Base-by-base conservation (phyloP, 1,284 basidiomycete species). In the Ganoderma lucidum region DNA sequence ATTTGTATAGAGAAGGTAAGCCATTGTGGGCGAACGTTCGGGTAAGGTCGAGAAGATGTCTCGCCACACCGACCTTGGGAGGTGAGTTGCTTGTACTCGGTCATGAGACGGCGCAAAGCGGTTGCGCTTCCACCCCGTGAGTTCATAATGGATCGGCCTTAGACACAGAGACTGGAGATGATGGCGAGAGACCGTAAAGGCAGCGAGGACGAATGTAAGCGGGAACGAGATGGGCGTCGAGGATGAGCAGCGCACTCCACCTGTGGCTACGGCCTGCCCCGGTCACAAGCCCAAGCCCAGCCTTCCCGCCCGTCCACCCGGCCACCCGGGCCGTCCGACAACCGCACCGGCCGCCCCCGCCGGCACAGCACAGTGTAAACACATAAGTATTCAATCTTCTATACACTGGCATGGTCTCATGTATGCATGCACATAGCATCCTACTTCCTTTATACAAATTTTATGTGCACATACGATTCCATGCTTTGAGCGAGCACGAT, bases 81-180 rank as follows among this genome's bases (percentile, higher is more conserved):
- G 0, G 88, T 96, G 75, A 98, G 88, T 75, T 96, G 95, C 78
- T 91, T 93, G 85, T 97, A 97, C 80, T 98, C 96, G 15, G 93
- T 97, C 95, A 97, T 96, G 68, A 97, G 85, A 62, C 96, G 86
- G 63, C 92, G 86, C 56, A 93, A 81, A 30, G 93, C 93, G 10
- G 93, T 93, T 51, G 90, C 82, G 73, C 81, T 90, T 63, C 79
- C 83, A 28, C 86, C 80, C 75, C 87, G 83, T 70, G 84, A 75
- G 71, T 73, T 79, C 83, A 84, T 83, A 14, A 30, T 67, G 58
- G 35, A n/a, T 15, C 56, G 41, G 23, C 48, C 19, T 39, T 48
- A 23, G 30, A 9, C 60, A 12, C 32, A 66, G 62, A 61, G 62
- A 63, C 41, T 44, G 39, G n/a, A 48, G 63, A 41, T 17, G 48